Evolutionary conservation across 345 rosid species (phyloP), one percentile per base, ranked within the genome.

Genomic region (Populus ilicifolia): DNA sequence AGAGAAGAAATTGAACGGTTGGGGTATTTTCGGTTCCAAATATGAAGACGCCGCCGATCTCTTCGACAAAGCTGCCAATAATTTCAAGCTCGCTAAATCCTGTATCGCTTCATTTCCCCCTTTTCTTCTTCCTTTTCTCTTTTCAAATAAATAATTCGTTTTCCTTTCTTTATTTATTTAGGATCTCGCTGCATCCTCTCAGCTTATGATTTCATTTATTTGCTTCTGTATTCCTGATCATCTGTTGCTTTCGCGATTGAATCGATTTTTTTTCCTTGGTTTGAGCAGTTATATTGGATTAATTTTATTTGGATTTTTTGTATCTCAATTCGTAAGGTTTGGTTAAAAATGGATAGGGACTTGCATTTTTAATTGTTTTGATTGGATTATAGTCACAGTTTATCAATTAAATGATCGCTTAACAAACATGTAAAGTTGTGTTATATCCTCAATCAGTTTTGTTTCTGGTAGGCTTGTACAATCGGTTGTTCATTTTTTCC

Each of bases 41-140:
- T 44, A 78, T 54, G 96, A 91, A 70, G 92, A 89, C 82, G 96
- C 96, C 54, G 87, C 96, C 83, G 93, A 91, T 81, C 93, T 91
- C 78, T 91, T 82, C 80, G 93, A 88, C 29, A 91, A 91, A 84
- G 86, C 96, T 17, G 90, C 93, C 75, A 91, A 91, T 78, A 89
- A 71, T 75, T 91, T 78, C 89, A 91, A 89, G 85, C 93, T 89
- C 64, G 89, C 90, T 73, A 91, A 91, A 87, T 84, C 92, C 5
- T 89, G 93, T 91, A 88, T 20, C 46, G 13, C 36, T 44, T 16
- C 4, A 29, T 54, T 33, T 33, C 74, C 12, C 35, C 21, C 63
- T 52, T 9, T n/a, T 61, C 8, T 30, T 25, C 25, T 36, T 35
- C 3, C 0, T 20, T 21, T 61, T 9, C 43, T 20, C 13, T 65